These are phyloP conservation scores for Ophiognomonia clavigignenti-juglandacearum DNA, from an alignment of 2,329 filamentous ascomycete species.

Conservation along the genomic window DNA sequence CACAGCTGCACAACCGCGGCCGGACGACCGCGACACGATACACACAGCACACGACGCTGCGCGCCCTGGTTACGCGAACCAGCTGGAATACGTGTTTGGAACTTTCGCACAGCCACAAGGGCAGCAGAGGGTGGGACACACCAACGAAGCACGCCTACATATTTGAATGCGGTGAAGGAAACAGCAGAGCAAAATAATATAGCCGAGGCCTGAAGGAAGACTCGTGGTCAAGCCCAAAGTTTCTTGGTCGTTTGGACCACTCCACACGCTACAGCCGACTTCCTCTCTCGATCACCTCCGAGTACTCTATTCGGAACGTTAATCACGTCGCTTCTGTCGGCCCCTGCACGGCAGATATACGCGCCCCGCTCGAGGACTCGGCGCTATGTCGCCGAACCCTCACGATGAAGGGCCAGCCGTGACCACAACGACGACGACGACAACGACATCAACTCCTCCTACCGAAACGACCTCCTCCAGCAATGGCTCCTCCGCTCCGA, in stretches of 20 bases:
- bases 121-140: too few relatives aligned
- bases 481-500: constrained; percentile 23
- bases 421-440: not conserved
- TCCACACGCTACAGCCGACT: too few relatives aligned
- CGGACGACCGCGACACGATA: too few relatives aligned
- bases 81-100: too few relatives aligned
- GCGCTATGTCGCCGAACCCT: constrained; percentile 15
- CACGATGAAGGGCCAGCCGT: constrained; percentile 6
- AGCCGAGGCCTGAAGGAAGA: too few relatives aligned
- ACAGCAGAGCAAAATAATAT: too few relatives aligned
- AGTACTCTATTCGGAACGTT: not conserved
- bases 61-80: not conserved
- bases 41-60: not conserved
- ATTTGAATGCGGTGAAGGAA: too few relatives aligned
- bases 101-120: too few relatives aligned
- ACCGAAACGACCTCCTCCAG: constrained; percentile 12
- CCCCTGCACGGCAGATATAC: not conserved
- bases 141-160: too few relatives aligned
- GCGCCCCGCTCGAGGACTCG: not conserved
- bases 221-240: too few relatives aligned
- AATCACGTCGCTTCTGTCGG: not conserved
- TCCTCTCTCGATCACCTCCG: not conserved
- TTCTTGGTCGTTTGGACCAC: too few relatives aligned
- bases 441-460: not conserved
- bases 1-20: too few relatives aligned